Evolutionary conservation across 2,329 filamentous ascomycete species (phyloP), one percentile per base, ranked within the genome.

Genomic region (Niveomyces coronatus): DNA sequence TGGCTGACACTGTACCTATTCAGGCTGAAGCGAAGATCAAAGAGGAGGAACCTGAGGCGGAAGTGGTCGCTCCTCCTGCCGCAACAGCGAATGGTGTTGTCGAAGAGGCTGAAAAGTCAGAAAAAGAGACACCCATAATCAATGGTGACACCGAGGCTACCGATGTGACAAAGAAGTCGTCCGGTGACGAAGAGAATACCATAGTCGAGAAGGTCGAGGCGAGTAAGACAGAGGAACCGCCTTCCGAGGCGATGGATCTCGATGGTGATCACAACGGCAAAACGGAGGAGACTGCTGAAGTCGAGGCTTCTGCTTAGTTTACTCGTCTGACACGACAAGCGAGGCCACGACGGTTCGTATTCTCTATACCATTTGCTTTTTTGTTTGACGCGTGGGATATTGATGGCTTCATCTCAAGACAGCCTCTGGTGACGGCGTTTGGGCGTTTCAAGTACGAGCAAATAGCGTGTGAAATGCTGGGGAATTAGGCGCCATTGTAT

Each of bases 1-100:
- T 74, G 68, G 57, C 55, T 3, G 66, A 64, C 30, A 45, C 61
- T 3, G 52, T 55, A 1, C 44, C 56, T 2, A 46, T 46, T 9
- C 48, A 56, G 10, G 50, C 53, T 28, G 50, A 52, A 16, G 48
- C 58, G n/a, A 46, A 51, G 7, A 61, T 65, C 31, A 63, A 65
- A 41, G 56, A 58, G 22, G 62, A 65, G 28, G 63, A 66, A 5
- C 45, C 45, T 4, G 60, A 65, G 33, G 47, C 52, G 17, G 46
- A 58, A 2, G 51, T 57, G 3, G 45, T 55, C 14, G 53, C 51
- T 4, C 29, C 36, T 4, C 45, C 45, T 9, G n/a, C 42, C 3
- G 44, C 45, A 3, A 34, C 41, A 8, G 22, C 16, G 2, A n/a
- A 37, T 24, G 37, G 42, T 11, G 23, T 29, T 1, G 9, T 43